phyloP scores from a whole-genome alignment of 2,329 filamentous ascomycete genomes.

The Epichloe baconii region DNA sequence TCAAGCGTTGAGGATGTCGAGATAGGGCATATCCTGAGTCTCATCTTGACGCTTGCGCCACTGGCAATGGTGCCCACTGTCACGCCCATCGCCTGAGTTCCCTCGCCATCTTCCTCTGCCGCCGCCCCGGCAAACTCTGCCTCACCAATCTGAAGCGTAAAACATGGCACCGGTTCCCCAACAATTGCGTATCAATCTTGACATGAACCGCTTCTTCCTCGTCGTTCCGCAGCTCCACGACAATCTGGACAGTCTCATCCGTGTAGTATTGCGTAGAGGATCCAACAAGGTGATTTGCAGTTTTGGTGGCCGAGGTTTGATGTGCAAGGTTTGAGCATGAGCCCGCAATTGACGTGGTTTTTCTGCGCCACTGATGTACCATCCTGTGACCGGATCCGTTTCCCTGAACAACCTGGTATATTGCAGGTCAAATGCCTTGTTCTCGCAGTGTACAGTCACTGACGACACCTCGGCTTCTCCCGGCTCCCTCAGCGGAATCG shows the following conservation, averaged over 20 bases:
- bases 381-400: conserved; percentile 29
- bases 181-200: conserved; percentile 54
- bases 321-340: conserved; percentile 46
- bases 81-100: conserved; percentile 29
- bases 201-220: conserved; percentile 70
- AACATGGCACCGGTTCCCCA: conserved; percentile 38
- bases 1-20: conserved; percentile 45
- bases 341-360: conserved; percentile 34
- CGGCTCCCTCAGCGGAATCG: conserved; percentile 64
- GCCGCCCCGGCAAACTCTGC: conserved; percentile 15
- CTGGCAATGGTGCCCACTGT: conserved; percentile 34
- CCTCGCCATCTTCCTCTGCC: conserved; percentile 24
- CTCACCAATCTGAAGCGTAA: conserved; percentile 27
- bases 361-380: conserved; percentile 33
- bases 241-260: conserved; percentile 59
- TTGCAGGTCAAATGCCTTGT: conserved; percentile 52
- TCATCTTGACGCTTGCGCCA: conserved; percentile 28
- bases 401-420: conserved; percentile 46
- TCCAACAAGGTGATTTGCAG: conserved; percentile 59
- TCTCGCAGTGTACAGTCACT: conserved; percentile 49
- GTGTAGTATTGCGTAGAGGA: conserved; percentile 64
- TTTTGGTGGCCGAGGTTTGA: conserved; percentile 85
- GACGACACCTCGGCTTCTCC: conserved; percentile 59
- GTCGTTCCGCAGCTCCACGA: conserved; percentile 62
- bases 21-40: conserved; percentile 37